Percentiles rank a stretch among this genome's conserved stretches.
phyloP scores from a whole-genome alignment of 345 rosid genomes.

The Moringa oleifera region DNA sequence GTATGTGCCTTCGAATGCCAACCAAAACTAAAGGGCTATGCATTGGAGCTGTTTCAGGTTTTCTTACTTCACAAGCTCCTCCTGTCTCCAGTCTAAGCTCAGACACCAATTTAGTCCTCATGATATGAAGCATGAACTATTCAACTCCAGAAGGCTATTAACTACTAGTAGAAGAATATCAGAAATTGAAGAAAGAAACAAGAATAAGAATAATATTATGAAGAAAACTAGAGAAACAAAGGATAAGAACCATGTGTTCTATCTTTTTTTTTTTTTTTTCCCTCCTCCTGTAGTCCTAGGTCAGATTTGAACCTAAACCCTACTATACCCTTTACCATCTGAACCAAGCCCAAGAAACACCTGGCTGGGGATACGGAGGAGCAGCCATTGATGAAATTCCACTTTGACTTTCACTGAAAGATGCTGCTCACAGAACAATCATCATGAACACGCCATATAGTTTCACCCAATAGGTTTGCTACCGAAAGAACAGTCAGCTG shows the following conservation, averaged over 20 bases:
- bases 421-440: constrained; percentile 77
- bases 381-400: neutral
- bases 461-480: constrained; percentile 79
- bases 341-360: neutral
- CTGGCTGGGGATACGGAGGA: neutral
- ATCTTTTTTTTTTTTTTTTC: too few relatives aligned
- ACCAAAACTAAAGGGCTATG: too few relatives aligned
- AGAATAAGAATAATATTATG: neutral
- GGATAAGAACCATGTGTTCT: too few relatives aligned
- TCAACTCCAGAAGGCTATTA: too few relatives aligned
- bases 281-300: neutral
- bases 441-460: constrained; percentile 87
- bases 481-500: constrained; percentile 70
- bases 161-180: too few relatives aligned
- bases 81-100: too few relatives aligned
- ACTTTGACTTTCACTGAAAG: constrained; percentile 34
- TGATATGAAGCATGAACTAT: too few relatives aligned
- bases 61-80: too few relatives aligned
- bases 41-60: too few relatives aligned
- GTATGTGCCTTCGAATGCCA: too few relatives aligned
- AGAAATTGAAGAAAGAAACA: too few relatives aligned
- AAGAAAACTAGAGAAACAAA: neutral
- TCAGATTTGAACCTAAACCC: neutral
- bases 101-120: too few relatives aligned
- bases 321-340: constrained; percentile 7